Evolutionary conservation across 2,329 filamentous ascomycete species (phyloP), one percentile per base, ranked within the genome.

Genomic region (Neurospora sp.): DNA sequence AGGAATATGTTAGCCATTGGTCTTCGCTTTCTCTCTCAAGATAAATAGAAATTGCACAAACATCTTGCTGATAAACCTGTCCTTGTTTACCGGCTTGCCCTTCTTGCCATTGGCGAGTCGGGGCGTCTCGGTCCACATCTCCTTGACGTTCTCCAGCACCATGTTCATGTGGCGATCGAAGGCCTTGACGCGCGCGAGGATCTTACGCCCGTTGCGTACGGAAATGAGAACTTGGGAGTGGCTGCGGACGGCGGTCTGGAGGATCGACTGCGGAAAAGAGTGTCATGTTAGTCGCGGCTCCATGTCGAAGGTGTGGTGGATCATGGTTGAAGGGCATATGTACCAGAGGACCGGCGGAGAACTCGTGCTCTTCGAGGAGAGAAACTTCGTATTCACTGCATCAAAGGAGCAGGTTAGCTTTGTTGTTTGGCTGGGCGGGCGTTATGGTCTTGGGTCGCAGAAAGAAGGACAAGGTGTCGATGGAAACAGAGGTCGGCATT

Each of bases 161-260:
- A 99, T 98, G 84, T 99, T 99, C 88, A 94, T 98, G 83, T 99
- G 96, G 72, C 96, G 88, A 82, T 99, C 96, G 80, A 99, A 99
- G 7, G 96, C 96, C 86, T 99, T 99, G 78, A 99, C 95, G 74
- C 96, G 91, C 68, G 95, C 96, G 69, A 99, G 90, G 70, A 99
- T 87, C 86, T 99, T 99, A 82, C 95, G 92, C 17, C 67, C 67
- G 85, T 98, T 98, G 75, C 96, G 93, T 83, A 95, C 95, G 69
- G 93, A 97, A 79, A 99, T 97, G 74, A 99, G 89, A 73, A 99
- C 95, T 83, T 98, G 96, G 62, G 91, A 92, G 84, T 97, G 95
- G 74, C 91, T 92, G 80, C 94, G 92, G 71, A 97, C 96, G 74
- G 96, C 96, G 71, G 96, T 97, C 84, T 98, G 95, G 72, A 99